Base-by-base conservation (phyloP, 225 moss, liverwort and hornwort genomes). In the Sphagnum tenellum region DNA sequence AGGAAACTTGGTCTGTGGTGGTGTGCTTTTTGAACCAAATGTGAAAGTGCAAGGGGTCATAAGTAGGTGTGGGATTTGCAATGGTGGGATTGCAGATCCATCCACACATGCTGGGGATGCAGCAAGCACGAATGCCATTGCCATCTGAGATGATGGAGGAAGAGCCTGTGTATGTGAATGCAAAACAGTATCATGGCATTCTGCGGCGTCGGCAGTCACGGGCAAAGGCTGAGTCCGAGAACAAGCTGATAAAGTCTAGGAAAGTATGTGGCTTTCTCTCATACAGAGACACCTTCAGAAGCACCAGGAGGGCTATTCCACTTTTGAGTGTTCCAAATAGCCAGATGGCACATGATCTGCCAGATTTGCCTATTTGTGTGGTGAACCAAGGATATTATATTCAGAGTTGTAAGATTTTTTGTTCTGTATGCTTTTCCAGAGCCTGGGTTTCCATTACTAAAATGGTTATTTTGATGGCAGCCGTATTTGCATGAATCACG, bases 61-160 rank as follows among this genome's bases (percentile, higher is more conserved):
- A 29, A 29, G 29, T 29, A 29, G 29, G 29, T 29, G 29, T 29
- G 29, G 29, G 63, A 13, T 46, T 13, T 45, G 50, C 8, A 44
- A 47, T 62, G 54, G 61, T 55, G 61, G 46, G 61, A 68, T 10
- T 69, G 56, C 81, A 96, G 96, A 92, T 98, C 55, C 92, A 92
- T 75, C 96, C 96, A 46, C 93, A 90, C 52, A 90, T 98, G 93
- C 69, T 98, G 69, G 96, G 96, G 64, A 88, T 98, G 8, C 98
- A 93, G 78, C 98, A 98, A 78, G 98, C 98, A 62, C 98, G 98
- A 12, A 98, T 98, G 98, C 98, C 98, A 63, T 72, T 98, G 29
- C 98, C 98, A 2, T 98, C 96, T 4, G 98, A 98, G 76, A 89
- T 98, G 90, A 82, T 98, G 85, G 98, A 98, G 78, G 98, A 98